These are phyloP conservation scores for Eucalyptus microcorys DNA, from an alignment of 345 rosid genomes.

Conservation along the genomic window DNA sequence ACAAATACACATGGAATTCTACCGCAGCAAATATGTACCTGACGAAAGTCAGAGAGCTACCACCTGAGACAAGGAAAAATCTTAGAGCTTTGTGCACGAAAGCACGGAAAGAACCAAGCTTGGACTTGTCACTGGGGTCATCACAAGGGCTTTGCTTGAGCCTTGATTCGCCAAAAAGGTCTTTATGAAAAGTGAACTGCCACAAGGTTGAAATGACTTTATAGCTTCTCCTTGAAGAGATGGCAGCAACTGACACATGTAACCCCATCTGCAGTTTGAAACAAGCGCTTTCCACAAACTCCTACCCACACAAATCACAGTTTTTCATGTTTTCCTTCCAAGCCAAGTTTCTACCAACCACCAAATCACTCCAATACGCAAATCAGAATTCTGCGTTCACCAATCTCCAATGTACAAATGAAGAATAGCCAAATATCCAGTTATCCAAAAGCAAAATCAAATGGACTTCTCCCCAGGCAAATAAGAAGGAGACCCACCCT, in stretches of 20 bases:
- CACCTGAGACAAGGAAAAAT: not conserved
- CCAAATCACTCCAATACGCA: not conserved
- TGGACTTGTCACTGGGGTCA: not conserved
- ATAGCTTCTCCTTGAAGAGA: not conserved
- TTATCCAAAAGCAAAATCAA: not conserved
- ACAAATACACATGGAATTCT: not conserved
- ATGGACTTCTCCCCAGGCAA: slow-evolving; percentile 58
- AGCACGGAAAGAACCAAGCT: not conserved
- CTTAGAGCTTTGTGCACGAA: not conserved
- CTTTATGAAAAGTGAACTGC: not conserved
- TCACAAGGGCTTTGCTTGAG: not conserved
- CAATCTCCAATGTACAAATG: not conserved
- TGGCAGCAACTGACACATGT: not conserved
- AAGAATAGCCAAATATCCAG: not conserved
- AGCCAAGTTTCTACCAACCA: not conserved
- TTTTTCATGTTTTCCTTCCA: not conserved
- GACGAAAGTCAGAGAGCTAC: not conserved
- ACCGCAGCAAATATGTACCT: not conserved
- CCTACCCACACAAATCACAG: not conserved
- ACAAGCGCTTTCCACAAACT: not conserved
- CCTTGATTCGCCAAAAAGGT: not conserved
- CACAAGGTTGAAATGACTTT: not conserved
- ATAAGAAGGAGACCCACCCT: slow-evolving; percentile 78
- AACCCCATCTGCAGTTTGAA: not conserved
- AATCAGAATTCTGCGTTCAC: not conserved